Conservation (phyloP, 139 green algal species). For the Tetradesmus lagerheimii region DNA sequence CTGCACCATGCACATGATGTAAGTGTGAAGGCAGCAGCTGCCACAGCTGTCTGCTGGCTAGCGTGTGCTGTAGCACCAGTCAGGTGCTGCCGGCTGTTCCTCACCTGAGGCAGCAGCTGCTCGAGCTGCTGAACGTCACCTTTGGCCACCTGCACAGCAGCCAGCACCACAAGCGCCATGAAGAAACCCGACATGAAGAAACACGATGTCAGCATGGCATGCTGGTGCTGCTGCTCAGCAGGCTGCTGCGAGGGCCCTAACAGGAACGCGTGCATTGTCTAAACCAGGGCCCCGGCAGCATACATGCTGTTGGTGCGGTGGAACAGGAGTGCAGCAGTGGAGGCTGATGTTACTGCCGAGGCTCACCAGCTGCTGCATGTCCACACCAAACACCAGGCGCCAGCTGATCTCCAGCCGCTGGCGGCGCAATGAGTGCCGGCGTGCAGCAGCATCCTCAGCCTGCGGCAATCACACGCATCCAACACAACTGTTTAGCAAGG, state of each 20-base stretch:
- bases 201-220: not conserved
- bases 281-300: not conserved
- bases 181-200: not conserved
- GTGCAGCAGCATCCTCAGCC: conserved; percentile 19
- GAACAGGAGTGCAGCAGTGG: not conserved
- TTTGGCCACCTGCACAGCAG: not conserved
- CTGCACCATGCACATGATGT: not conserved
- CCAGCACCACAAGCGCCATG: not conserved
- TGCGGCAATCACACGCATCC: not conserved
- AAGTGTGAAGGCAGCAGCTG: no score
- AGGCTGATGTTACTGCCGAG: not conserved
- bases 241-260: not conserved
- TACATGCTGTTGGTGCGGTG: not conserved
- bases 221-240: not conserved
- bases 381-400: conserved; percentile 41
- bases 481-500: no score
- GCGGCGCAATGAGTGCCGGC: not conserved
- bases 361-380: conserved; percentile 44
- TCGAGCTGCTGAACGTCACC: conserved; percentile 29
- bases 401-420: conserved; percentile 44
- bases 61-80: not conserved
- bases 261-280: no score
- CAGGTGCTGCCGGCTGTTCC: not conserved
- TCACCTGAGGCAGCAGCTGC: conserved; percentile 35
- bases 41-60: not conserved